phyloP scores from a whole-genome alignment of 305 asterid species.

The Fraxinus xanthoxyloides region DNA sequence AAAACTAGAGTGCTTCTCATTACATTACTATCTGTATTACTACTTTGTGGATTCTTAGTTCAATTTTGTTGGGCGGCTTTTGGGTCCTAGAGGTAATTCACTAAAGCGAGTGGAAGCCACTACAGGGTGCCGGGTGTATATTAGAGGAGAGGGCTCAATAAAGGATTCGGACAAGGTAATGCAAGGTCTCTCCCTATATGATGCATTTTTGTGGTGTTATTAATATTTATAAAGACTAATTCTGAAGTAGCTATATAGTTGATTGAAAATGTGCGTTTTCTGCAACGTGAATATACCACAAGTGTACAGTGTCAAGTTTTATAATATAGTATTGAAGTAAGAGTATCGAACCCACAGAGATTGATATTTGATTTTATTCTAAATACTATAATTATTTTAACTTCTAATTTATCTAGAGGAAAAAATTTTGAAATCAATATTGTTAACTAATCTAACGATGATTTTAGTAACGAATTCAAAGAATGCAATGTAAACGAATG shows the following conservation, averaged over 20 bases:
- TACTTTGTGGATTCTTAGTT: slow-evolving; percentile 49
- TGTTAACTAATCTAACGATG: too few species aligned
- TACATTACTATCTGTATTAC: slow-evolving; percentile 16
- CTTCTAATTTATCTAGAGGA: too few species aligned
- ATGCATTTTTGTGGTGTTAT: slow-evolving; percentile 1
- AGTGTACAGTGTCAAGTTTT: too few species aligned
- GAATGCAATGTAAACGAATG: too few species aligned
- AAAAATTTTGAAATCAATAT: too few species aligned
- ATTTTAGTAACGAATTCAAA: too few species aligned
- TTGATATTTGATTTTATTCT: too few species aligned
- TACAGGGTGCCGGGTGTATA: slow-evolving; percentile 93
- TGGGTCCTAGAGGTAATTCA: slow-evolving; percentile 98
- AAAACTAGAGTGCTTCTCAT: not conserved
- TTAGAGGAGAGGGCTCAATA: slow-evolving; percentile 95
- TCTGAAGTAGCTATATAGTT: not conserved
- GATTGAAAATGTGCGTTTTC: too few species aligned
- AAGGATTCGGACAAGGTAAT: slow-evolving; percentile 94
- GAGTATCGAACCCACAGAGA: too few species aligned
- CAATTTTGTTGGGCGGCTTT: slow-evolving; percentile 94
- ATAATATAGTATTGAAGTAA: too few species aligned
- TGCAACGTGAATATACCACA: too few species aligned
- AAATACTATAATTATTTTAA: too few species aligned
- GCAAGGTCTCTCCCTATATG: not conserved
- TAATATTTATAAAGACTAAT: not conserved
- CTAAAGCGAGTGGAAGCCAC: slow-evolving; percentile 92